Evolutionary conservation across 2,329 filamentous ascomycete genomes (phyloP).

Genomic region (Phialophora expanda): DNA sequence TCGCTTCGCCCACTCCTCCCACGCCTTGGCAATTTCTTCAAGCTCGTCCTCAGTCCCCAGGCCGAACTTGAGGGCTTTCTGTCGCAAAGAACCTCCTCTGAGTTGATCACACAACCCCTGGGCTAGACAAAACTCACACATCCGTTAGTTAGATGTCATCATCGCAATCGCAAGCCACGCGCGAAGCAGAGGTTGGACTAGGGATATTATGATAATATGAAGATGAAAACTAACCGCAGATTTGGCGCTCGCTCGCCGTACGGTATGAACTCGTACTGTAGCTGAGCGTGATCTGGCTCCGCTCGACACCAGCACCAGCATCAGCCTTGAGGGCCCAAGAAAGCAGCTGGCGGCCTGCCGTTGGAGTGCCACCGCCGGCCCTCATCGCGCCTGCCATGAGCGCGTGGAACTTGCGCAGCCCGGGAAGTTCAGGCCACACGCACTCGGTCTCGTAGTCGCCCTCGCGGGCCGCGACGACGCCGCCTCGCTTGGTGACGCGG

Average conservation of each 20-base stretch:
- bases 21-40: constrained; percentile 42
- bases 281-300: constrained; percentile 42
- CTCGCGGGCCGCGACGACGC: constrained; percentile 48
- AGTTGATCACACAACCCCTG: constrained; percentile 22
- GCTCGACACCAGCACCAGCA: constrained; percentile 44
- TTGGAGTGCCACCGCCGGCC: constrained; percentile 36
- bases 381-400: constrained; percentile 36
- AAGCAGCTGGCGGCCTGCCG: constrained; percentile 41
- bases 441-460: constrained; percentile 43
- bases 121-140: constrained; percentile 18
- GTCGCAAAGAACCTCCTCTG: constrained; percentile 42
- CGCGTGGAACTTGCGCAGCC: constrained; percentile 43
- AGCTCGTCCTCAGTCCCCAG: constrained; percentile 44
- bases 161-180: background rate
- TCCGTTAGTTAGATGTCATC: constrained; percentile 10
- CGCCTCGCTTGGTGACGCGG: constrained; percentile 52
- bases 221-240: constrained; percentile 39
- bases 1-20: constrained; percentile 45
- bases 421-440: constrained; percentile 42
- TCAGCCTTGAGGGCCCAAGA: constrained; percentile 40
- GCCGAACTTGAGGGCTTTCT: constrained; percentile 20
- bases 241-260: constrained; percentile 41
- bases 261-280: constrained; percentile 43
- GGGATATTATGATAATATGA: too few species aligned
- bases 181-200: too few species aligned